Conservation (phyloP, 768 basidiomycete genomes). For the Mycena olivaceomarginata region DNA sequence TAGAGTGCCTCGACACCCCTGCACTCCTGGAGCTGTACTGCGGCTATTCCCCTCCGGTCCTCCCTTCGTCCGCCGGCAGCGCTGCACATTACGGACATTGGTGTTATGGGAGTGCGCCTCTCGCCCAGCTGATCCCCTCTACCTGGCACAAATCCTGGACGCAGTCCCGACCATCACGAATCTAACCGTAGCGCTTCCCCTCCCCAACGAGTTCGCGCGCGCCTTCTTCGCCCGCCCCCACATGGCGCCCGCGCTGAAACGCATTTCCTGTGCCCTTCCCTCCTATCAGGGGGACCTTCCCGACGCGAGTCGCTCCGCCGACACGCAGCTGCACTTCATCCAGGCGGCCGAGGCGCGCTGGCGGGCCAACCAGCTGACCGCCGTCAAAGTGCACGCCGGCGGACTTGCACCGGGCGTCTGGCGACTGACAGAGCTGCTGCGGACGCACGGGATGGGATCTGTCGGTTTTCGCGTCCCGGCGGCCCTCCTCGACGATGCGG, state of each 20-base stretch:
- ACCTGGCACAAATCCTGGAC: neutral
- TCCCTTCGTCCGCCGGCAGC: neutral
- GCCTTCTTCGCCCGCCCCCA: neutral
- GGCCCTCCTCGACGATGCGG: no score
- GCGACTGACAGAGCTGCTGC: no score
- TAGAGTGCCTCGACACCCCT: conserved; percentile 20
- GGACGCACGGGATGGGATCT: no score
- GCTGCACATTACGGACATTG: conserved; percentile 8
- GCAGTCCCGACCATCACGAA: neutral
- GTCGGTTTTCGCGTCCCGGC: no score
- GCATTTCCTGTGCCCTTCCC: neutral
- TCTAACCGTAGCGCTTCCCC: neutral
- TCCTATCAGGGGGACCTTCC: no score
- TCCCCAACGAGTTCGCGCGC: neutral
- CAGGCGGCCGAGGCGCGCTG: no score
- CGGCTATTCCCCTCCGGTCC: neutral
- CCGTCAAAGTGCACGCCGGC: no score
- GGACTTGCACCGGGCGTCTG: no score
- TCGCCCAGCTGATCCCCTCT: neutral
- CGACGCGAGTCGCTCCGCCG: no score
- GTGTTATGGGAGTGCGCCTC: neutral
- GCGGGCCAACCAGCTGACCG: no score
- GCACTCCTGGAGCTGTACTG: conserved; percentile 29
- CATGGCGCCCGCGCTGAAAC: conserved; percentile 2
- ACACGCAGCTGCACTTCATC: no score